These are phyloP conservation scores for Myriosclerotinia curreyana DNA, from an alignment of 2,329 filamentous ascomycete genomes.

Conservation along the genomic window DNA sequence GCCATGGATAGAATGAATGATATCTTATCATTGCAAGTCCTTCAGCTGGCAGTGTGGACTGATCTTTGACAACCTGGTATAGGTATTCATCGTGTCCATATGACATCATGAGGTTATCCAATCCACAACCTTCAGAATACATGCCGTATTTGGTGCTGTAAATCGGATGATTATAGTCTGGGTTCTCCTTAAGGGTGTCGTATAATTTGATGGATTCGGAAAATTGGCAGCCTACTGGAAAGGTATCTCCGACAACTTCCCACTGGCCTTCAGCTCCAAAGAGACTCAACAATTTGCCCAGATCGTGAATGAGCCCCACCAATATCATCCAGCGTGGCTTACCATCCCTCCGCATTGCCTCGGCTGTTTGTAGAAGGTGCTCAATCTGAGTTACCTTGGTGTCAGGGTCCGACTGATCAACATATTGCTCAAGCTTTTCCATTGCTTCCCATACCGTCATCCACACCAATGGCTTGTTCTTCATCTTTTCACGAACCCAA, in stretches of 20 bases:
- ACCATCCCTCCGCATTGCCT: slow-evolving; percentile 82
- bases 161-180: slow-evolving; percentile 66
- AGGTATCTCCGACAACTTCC: slow-evolving; percentile 88
- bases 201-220: slow-evolving; percentile 77
- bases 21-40: slow-evolving; percentile 89
- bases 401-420: slow-evolving; percentile 89
- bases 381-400: slow-evolving; percentile 85
- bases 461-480: slow-evolving; percentile 59
- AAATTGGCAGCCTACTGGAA: slow-evolving; percentile 74
- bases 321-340: slow-evolving; percentile 82
- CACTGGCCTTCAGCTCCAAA: slow-evolving; percentile 84
- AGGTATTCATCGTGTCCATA: slow-evolving; percentile 91
- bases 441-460: slow-evolving; percentile 92
- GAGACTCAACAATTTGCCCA: slow-evolving; percentile 78
- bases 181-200: slow-evolving; percentile 72
- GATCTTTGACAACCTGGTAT: slow-evolving; percentile 82
- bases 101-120: slow-evolving; percentile 84
- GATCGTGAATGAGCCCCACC: slow-evolving; percentile 73
- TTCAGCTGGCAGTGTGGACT: slow-evolving; percentile 74
- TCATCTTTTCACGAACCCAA: slow-evolving; percentile 69
- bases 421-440: slow-evolving; percentile 85
- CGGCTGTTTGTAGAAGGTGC: slow-evolving; percentile 82
- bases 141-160: slow-evolving; percentile 78
- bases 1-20: slow-evolving; percentile 93
- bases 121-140: slow-evolving; percentile 73